A percentile compares a stretch with the other conserved stretches of the same genome.
These are phyloP conservation scores for Aegilops sharonensis DNA, from an alignment of 176 grass and related monocot genomes.

Conservation along the genomic window DNA sequence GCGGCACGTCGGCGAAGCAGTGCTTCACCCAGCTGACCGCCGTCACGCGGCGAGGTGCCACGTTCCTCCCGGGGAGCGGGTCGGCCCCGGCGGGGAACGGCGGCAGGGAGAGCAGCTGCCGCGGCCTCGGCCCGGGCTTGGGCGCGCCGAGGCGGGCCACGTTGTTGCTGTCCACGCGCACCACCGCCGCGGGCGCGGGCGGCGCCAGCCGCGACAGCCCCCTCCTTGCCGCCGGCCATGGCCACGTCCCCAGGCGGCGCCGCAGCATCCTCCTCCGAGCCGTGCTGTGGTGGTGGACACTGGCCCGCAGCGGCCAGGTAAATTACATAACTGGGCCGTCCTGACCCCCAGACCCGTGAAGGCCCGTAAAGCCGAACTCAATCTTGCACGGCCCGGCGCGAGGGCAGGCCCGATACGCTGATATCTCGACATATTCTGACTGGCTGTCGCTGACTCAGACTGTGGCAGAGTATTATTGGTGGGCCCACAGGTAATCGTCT, in stretches of 20 bases:
- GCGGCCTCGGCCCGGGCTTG: slow-evolving; percentile 68
- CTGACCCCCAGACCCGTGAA: too few species aligned
- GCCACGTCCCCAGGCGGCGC: slow-evolving; percentile 5
- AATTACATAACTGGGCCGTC: too few species aligned
- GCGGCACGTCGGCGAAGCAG: slow-evolving; percentile 64
- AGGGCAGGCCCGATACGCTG: too few species aligned
- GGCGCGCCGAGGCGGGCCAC: slow-evolving; percentile 55
- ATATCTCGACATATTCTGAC: too few species aligned
- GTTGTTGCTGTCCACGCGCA: slow-evolving; percentile 61
- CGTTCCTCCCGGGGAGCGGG: slow-evolving; percentile 65
- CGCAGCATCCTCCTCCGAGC: slow-evolving; percentile 22
- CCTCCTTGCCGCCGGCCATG: slow-evolving; percentile 13
- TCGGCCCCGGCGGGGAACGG: slow-evolving; percentile 48
- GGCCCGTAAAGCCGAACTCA: too few species aligned
- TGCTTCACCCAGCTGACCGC: slow-evolving; percentile 85
- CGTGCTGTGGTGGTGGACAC: background rate
- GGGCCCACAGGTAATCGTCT: too few species aligned
- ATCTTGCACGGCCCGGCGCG: too few species aligned
- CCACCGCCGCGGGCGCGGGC: slow-evolving; percentile 39
- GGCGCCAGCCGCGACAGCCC: slow-evolving; percentile 46
- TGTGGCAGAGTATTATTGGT: too few species aligned
- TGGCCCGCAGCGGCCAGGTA: background rate
- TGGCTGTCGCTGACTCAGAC: too few species aligned
- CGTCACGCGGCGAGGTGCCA: slow-evolving; percentile 37
- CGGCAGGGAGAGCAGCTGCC: slow-evolving; percentile 76